Base-by-base conservation (phyloP, 148 eudicot species). In the Chenopodium quinoa region DNA sequence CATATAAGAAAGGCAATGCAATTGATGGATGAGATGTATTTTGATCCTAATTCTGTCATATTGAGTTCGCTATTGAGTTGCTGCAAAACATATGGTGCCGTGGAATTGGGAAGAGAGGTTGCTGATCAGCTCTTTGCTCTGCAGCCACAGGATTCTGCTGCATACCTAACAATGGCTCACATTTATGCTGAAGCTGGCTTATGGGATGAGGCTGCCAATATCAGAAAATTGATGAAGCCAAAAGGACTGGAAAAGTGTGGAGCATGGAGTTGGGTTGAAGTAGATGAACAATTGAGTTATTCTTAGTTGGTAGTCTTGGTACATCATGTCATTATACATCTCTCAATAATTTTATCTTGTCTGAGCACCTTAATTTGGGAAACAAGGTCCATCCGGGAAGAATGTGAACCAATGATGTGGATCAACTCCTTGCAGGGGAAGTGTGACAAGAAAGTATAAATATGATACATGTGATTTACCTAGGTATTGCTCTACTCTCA, bases 11-110 rank as follows among this genome's bases (percentile, higher is more conserved):
- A 81, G 60, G 90, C 92, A 34, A 75, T 79, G 75, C 72, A 75
- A 71, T 6, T 88, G 14, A 81, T 90, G 76, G 82, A 86, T 29
- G 80, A 88, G 52, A 90, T 90, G 90, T 89, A 90, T 44, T 82
- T 83, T 64, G 64, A 62, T 66, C 84, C 89, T 48, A 83, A 86
- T 84, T 34, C 65, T 69, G 89, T 86, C 13, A 83, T 88, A 44
- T 82, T 87, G 88, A 86, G 86, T 74, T 85, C 88, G 0, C 70
- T 90, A 22, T 75, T 90, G 84, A 78, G 82, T 82, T 83, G 88
- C 77, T 88, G 92, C 80, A 90, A 70, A 86, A 80, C 81, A 16
- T 79, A 88, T 79, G 88, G 88, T 40, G 86, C 81, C 10, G 80
- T 88, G 8, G 83, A 89, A 44, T 62, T 86, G 29, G 92, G 86